A percentile compares a stretch with the other conserved stretches of the same genome.
phyloP scores from a whole-genome alignment of 208 protist species.

The Trypanosomatidae sp. region DNA sequence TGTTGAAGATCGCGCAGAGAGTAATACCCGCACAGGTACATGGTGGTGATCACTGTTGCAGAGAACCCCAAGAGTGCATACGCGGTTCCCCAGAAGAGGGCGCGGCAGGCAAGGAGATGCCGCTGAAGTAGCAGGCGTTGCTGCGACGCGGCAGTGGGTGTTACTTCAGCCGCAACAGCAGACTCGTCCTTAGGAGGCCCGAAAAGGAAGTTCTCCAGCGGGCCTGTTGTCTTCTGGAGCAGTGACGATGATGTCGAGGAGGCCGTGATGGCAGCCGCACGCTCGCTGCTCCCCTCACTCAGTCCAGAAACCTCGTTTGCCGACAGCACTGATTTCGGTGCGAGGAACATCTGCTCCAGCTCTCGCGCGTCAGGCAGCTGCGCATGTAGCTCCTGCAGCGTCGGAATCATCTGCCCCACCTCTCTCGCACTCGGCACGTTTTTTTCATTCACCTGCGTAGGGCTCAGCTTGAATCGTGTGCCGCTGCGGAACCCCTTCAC shows the following conservation, averaged over 20 bases:
- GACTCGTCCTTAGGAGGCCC: slow-evolving; percentile 21
- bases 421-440: slow-evolving; percentile 66
- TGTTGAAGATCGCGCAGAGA: slow-evolving; percentile 38
- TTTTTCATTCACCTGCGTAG: slow-evolving; percentile 58
- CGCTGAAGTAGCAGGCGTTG: slow-evolving; percentile 9
- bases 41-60: slow-evolving; percentile 34
- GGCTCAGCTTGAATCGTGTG: slow-evolving; percentile 41
- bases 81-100: slow-evolving; percentile 68
- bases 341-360: slow-evolving; percentile 53
- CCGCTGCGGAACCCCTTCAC: slow-evolving; percentile 30
- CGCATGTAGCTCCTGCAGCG: slow-evolving; percentile 39
- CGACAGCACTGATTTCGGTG: neutral
- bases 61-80: slow-evolving; percentile 60
- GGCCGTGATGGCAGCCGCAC: neutral
- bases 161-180: slow-evolving; percentile 4
- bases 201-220: slow-evolving; percentile 42
- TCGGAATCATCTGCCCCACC: slow-evolving; percentile 52
- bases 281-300: neutral
- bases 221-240: slow-evolving; percentile 36
- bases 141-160: neutral
- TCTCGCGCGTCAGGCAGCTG: slow-evolving; percentile 64
- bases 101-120: slow-evolving; percentile 71
- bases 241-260: slow-evolving; percentile 3
- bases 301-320: neutral
- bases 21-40: slow-evolving; percentile 61